These are phyloP conservation scores for Brettanomyces nanus DNA, from an alignment of 805 yeast genomes.

Conservation along the genomic window DNA sequence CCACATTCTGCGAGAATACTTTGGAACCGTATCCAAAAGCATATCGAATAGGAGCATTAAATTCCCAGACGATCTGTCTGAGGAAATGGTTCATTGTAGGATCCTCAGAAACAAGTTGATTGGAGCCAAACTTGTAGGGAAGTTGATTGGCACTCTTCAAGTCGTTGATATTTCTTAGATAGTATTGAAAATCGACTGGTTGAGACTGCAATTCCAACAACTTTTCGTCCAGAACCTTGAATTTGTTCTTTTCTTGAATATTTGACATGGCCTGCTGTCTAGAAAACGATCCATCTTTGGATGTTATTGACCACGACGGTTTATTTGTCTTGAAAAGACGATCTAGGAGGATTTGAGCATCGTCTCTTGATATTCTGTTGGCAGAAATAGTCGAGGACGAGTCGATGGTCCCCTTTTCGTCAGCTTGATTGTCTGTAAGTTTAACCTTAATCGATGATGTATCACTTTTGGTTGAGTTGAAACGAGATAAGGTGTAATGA, in stretches of 20 bases:
- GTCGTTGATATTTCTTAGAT: constrained; percentile 24
- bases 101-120: constrained; percentile 46
- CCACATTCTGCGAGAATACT: constrained; percentile 62
- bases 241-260: constrained; percentile 17
- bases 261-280: constrained; percentile 14
- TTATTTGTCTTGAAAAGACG: constrained; percentile 22
- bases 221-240: constrained; percentile 21
- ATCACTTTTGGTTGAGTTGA: too few species aligned
- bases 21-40: constrained; percentile 96
- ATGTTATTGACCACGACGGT: constrained; percentile 10
- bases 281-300: constrained; percentile 12
- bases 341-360: constrained; percentile 17
- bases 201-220: constrained; percentile 21
- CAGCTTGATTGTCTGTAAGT: too few species aligned
- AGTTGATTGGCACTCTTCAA: constrained; percentile 31
- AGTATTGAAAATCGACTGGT: constrained; percentile 29
- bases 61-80: constrained; percentile 39
- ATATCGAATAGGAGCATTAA: constrained; percentile 64
- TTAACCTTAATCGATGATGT: too few species aligned
- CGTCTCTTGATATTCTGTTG: constrained; percentile 1
- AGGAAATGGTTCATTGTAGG: constrained; percentile 34
- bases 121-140: constrained; percentile 51
- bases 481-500: too few species aligned
- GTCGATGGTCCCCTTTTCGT: too few species aligned
- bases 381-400: too few species aligned